Percentiles rank a stretch among this genome's conserved stretches.
Evolutionary conservation across 495 filamentous ascomycete genomes (phyloP).

Genomic region (Neurospora pannonica): DNA sequence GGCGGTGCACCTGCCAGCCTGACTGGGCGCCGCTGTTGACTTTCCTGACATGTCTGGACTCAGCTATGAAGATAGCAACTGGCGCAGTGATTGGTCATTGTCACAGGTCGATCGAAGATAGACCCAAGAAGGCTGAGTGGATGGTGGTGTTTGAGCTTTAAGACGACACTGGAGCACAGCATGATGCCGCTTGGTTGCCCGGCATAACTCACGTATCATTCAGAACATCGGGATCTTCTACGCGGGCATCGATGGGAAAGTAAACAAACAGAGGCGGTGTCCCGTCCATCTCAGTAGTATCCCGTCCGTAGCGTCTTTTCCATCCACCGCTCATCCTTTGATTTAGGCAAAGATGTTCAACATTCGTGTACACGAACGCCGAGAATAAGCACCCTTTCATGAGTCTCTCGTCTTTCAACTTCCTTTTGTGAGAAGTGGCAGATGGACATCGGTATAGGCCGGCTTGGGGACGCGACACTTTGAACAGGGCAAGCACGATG

Average conservation of each 20-base stretch:
- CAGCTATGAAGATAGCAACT: neutral
- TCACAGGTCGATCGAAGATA: neutral
- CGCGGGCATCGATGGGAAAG: neutral
- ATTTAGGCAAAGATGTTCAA: neutral
- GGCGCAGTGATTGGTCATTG: neutral
- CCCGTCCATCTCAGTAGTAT: neutral
- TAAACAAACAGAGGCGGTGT: neutral
- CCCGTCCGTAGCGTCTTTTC: neutral
- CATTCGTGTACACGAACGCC: neutral
- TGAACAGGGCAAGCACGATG: neutral
- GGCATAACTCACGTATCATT: neutral
- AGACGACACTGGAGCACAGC: neutral
- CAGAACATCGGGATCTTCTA: neutral
- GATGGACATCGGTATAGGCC: neutral
- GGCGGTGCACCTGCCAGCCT: neutral
- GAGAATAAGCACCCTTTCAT: neutral
- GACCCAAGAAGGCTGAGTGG: neutral
- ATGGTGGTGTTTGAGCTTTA: neutral
- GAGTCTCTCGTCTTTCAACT: neutral
- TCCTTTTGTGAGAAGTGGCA: neutral
- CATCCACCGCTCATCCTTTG: neutral
- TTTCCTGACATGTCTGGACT: neutral
- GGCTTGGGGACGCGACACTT: neutral
- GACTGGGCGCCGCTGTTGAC: neutral
- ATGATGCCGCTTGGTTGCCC: neutral